phyloP scores from a whole-genome alignment of 257 asterid genomes.

The Knoxia roxburghii region DNA sequence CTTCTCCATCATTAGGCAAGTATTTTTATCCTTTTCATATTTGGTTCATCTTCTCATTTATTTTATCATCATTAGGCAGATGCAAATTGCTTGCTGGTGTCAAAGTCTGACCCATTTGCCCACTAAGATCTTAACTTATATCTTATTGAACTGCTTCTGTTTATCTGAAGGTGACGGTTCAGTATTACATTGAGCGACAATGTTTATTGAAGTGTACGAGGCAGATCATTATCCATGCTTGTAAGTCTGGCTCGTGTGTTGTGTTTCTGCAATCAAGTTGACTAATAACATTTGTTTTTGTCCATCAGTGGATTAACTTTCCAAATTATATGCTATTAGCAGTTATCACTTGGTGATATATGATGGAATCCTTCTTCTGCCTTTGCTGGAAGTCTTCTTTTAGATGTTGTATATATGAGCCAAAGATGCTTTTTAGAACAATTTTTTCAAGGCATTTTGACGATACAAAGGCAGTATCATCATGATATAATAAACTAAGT shows the following conservation, averaged over 20 bases:
- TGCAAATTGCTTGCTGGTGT: background rate
- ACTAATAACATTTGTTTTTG: background rate
- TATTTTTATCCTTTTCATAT: background rate
- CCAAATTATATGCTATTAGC: background rate
- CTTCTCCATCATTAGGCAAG: background rate
- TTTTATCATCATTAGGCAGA: no score
- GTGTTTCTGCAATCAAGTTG: slow-evolving; percentile 10
- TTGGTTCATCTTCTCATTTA: background rate
- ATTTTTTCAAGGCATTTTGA: background rate
- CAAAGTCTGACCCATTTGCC: slow-evolving; percentile 2
- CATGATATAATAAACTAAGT: background rate
- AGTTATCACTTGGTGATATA: background rate
- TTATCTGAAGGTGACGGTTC: slow-evolving; percentile 59
- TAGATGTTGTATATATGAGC: background rate
- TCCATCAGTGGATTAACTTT: background rate
- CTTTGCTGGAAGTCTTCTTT: background rate
- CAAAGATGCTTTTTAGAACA: background rate
- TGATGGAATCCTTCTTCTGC: background rate
- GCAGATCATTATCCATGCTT: slow-evolving; percentile 67
- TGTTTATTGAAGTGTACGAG: slow-evolving; percentile 89
- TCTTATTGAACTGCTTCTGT: slow-evolving; percentile 2
- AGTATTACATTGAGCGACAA: slow-evolving; percentile 75
- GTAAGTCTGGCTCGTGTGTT: slow-evolving; percentile 44
- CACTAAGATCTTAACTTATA: background rate
- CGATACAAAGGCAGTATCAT: background rate